Base-by-base conservation (phyloP, 1,139 yeast species). In the Taiozyma sp. region DNA sequence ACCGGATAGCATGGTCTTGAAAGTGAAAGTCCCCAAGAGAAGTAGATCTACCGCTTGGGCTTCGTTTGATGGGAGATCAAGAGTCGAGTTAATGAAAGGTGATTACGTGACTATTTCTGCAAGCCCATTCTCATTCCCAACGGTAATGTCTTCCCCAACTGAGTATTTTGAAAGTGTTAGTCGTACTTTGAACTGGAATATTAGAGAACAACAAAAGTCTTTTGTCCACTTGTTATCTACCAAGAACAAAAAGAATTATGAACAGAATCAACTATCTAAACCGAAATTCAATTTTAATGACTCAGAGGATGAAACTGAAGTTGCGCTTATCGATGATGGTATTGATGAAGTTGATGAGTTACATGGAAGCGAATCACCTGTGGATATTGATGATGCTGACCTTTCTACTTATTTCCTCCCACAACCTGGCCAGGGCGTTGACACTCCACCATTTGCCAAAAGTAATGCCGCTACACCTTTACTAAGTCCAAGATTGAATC, bases 31-130 rank as follows among this genome's bases (percentile, higher is more conserved):
- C 1, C 95, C 96, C 0, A 61, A 68, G 43, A 70, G 79, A 44
- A 81, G 88, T 51, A 69, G 96, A 48, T 71, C 79, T 3, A 84
- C 93, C 0, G 96, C 96, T 0, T 88, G 95, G 95, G 91, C 93
- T 0, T 82, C 95, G 4, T 88, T 89, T 63, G 97, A 89, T 66
- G 97, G 97, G 8, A 81, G 90, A 54, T 81, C 80, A 16, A 71
- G 95, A 40, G 81, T 85, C 1, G 93, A 88, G 62, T 67, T 88
- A 47, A 66, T 70, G 37, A 81, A 80, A 52, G 95, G 96, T 4
- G 87, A 85, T 63, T 88, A 85, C 60, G 89, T 88, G 22, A 81
- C 88, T 0, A 77, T 88, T 14, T 80, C 80, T 48, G 95, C 95
- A 1, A 80, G 88, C 48, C 88, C 88, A 30, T 88, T 78, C 68